Evolutionary conservation across 108 stramenopile genomes (phyloP).

Genomic region (Schizochytrium sp.): DNA sequence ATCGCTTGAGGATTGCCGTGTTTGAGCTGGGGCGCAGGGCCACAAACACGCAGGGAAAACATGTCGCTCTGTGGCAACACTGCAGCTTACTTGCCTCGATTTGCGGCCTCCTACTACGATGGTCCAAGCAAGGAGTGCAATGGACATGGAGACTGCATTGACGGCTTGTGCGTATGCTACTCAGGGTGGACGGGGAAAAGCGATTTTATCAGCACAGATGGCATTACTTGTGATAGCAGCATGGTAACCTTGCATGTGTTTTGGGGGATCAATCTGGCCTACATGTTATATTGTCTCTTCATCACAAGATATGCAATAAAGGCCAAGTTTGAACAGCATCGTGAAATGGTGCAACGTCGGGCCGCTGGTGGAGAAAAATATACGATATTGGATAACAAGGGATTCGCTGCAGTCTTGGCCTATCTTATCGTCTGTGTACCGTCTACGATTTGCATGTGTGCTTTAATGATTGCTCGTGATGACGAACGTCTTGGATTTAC

Average conservation of each 20-base stretch:
- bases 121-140: neutral
- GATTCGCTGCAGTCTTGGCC: neutral
- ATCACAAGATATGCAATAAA: neutral
- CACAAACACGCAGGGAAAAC: too few species aligned
- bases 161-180: neutral
- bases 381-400: constrained; percentile 10
- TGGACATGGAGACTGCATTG: neutral
- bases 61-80: neutral
- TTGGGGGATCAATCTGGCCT: neutral
- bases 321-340: neutral
- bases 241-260: neutral
- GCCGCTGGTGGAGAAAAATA: neutral
- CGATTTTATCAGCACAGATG: constrained; percentile 37
- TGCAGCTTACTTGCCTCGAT: neutral
- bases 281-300: neutral
- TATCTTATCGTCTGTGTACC: neutral
- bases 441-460: neutral
- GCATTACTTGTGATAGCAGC: neutral
- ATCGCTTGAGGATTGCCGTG: too few species aligned
- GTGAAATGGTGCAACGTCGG: neutral
- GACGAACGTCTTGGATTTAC: neutral
- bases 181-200: constrained; percentile 2
- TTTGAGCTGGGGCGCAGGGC: too few species aligned
- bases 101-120: neutral
- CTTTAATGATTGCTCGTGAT: neutral